Conservation (phyloP, 75 land plant genomes). For the Pinus tabuliformis region DNA sequence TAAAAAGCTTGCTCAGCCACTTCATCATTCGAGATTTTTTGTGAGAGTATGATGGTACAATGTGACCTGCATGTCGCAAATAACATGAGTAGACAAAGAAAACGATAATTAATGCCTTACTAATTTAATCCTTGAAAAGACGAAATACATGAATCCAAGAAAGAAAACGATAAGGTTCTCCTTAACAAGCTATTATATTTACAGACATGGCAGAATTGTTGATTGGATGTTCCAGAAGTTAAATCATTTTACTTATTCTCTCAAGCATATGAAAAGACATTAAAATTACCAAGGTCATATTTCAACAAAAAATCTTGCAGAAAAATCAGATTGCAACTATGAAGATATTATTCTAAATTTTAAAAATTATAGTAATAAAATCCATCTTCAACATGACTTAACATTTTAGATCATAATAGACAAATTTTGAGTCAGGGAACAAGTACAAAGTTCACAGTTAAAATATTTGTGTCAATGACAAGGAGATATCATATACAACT, state of each 20-base stretch:
- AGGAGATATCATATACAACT: too few species aligned
- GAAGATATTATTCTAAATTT: not conserved
- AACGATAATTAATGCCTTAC: not conserved
- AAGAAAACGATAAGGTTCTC: not conserved
- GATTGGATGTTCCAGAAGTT: not conserved
- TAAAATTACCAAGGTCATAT: not conserved
- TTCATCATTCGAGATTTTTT: conserved; percentile 45
- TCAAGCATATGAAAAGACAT: not conserved
- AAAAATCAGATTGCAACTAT: not conserved
- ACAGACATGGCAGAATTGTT: not conserved
- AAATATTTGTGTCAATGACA: too few species aligned
- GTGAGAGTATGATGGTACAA: conserved; percentile 15
- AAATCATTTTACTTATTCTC: not conserved
- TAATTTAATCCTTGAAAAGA: not conserved
- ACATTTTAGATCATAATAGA: not conserved
- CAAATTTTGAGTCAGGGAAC: not conserved
- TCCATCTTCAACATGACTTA: not conserved
- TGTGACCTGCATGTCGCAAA: not conserved
- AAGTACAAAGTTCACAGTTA: too few species aligned
- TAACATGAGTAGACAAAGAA: not conserved
- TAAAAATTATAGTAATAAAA: not conserved
- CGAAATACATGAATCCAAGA: not conserved
- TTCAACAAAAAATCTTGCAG: not conserved
- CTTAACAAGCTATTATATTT: not conserved
- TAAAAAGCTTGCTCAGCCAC: conserved; percentile 59